Conservation (phyloP, 805 yeast species). For the Candida tibetensis region DNA sequence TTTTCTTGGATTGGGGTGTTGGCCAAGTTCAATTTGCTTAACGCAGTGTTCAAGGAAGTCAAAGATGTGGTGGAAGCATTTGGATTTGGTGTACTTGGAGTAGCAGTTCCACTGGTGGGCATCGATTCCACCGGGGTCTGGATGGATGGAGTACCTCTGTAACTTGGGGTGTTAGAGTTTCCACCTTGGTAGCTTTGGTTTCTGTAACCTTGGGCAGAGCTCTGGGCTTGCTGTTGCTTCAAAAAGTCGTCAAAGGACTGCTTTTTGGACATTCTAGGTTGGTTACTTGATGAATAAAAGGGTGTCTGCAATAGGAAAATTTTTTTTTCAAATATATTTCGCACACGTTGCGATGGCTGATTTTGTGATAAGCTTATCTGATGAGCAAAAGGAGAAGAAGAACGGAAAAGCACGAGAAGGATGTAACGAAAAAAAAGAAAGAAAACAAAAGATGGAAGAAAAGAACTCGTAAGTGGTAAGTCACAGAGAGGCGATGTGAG, state of each 20-base stretch:
- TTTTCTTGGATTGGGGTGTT: conserved; percentile 64
- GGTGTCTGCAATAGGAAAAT: background rate
- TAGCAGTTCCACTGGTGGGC: conserved; percentile 36
- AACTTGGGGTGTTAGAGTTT: conserved; percentile 1
- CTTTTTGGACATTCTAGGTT: conserved; percentile 6
- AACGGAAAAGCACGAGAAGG: no score
- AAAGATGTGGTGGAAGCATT: conserved; percentile 67
- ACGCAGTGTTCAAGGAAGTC: conserved; percentile 66
- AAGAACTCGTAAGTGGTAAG: no score
- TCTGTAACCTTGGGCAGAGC: conserved; percentile 13
- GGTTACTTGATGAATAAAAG: background rate
- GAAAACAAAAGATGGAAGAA: no score
- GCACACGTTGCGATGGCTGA: background rate
- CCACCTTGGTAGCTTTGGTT: conserved; percentile 4
- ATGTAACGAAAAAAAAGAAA: no score
- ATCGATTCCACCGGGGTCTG: conserved; percentile 27
- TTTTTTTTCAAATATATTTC: background rate
- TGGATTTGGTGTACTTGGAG: conserved; percentile 33
- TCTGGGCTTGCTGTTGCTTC: conserved; percentile 36
- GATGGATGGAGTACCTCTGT: conserved; percentile 6
- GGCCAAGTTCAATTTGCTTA: conserved; percentile 54
- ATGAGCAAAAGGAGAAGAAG: no score
- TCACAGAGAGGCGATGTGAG: no score
- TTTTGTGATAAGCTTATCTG: background rate
- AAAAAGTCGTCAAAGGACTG: conserved; percentile 51